Evolutionary conservation across 2,329 filamentous ascomycete species (phyloP), one percentile per base, ranked within the genome.

Genomic region (Amesomyces nigricolor): DNA sequence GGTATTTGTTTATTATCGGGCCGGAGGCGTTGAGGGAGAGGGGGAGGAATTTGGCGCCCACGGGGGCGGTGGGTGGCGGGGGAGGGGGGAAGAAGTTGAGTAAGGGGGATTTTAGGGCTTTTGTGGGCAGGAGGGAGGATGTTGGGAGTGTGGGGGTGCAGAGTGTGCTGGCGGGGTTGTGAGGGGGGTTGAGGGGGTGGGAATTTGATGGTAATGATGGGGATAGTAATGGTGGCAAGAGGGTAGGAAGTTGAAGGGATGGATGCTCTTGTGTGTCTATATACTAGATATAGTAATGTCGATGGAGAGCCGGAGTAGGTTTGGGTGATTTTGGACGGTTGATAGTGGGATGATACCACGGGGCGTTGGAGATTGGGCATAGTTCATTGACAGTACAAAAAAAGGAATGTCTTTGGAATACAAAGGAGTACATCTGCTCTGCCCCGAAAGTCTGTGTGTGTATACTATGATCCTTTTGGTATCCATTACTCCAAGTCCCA

Each of bases 1-100:
- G 91, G 10, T 96, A 91, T 67, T 74, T 99, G 51, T 99, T 99
- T 69, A 95, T 99, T 61, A 89, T 99, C 65, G 89, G 90, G 2
- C 83, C 86, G 10, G 88, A 91, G 70, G 88, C 88, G 37, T 73
- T 91, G 58, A 77, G 83, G 48, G 88, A 91, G 71, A 80, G 87
- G 64, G 80, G 85, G 51, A 76, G 86, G 54, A 83, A 81, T 57
- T 71, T 87, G 57, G 76, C 67, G 59, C 70, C 64, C 56, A 47
- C 38, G 69, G 66, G 47, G 48, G 30, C 2, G 39, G 19, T 26
- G 22, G 51, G 52, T 1, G 49, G 5, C 9, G 53, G 50, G 2
- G 53, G 46, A 49, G 72, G 70, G 65, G 76, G 76, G 22, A 82
- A 77, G 66, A 83, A 79, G 69, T 71, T 82, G 65, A 77, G 74